Percentiles rank a stretch among this genome's conserved stretches.
These are phyloP conservation scores for Lavandula angustifolia DNA, from an alignment of 257 asterid species.

Conservation along the genomic window DNA sequence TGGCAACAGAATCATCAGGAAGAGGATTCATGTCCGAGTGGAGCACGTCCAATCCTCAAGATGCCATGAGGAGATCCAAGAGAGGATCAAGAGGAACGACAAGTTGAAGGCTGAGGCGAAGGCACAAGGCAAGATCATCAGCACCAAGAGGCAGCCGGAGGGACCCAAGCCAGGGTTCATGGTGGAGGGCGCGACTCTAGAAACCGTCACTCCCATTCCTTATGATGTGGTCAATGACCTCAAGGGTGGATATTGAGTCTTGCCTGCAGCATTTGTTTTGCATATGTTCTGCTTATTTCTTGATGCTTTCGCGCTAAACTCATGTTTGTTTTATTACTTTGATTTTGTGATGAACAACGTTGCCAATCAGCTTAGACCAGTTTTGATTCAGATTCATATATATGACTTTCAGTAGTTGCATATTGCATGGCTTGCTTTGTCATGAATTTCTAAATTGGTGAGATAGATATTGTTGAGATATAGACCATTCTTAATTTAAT, in stretches of 20 bases:
- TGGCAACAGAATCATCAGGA: conserved; percentile 65
- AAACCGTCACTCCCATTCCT: conserved; percentile 89
- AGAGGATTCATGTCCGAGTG: conserved; percentile 80
- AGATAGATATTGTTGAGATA: no score
- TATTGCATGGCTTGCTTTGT: no score
- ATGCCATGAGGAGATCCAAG: conserved; percentile 66
- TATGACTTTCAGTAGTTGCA: neutral
- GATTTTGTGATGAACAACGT: conserved; percentile 26
- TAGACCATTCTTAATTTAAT: no score
- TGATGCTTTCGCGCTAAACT: conserved; percentile 27
- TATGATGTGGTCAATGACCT: conserved; percentile 93
- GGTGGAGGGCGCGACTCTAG: conserved; percentile 79
- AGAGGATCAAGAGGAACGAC: conserved; percentile 62
- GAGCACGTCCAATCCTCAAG: conserved; percentile 82
- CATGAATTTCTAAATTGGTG: no score
- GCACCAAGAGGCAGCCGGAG: conserved; percentile 83
- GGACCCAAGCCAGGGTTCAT: conserved; percentile 90
- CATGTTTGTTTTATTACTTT: neutral
- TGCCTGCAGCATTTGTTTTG: neutral
- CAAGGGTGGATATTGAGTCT: conserved; percentile 76
- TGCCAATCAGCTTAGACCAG: conserved; percentile 22
- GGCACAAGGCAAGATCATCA: conserved; percentile 63
- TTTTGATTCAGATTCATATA: conserved; percentile 25
- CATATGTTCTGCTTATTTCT: neutral
- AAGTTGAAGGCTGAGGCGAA: conserved; percentile 68